These are phyloP conservation scores for Monosporozyma servazzii DNA, from an alignment of 805 yeast genomes.

Conservation along the genomic window DNA sequence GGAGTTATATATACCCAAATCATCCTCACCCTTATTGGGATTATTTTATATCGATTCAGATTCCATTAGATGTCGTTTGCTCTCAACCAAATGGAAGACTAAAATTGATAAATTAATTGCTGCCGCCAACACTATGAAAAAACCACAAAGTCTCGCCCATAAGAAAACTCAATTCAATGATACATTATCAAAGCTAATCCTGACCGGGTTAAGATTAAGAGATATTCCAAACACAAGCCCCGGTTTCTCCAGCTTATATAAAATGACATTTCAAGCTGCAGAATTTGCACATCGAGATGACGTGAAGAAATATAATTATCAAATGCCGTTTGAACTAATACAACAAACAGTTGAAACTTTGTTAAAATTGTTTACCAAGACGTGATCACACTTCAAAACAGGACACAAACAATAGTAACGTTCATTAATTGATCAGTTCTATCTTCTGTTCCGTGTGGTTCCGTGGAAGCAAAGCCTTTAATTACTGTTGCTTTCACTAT, in stretches of 20 bases:
- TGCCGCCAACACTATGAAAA: not conserved
- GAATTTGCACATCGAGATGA: slow-evolving; percentile 32
- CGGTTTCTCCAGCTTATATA: slow-evolving; percentile 30
- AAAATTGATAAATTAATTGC: not conserved
- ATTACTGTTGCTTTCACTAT: too few relatives aligned
- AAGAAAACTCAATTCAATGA: slow-evolving; percentile 19
- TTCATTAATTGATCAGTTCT: not conserved
- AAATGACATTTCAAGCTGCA: slow-evolving; percentile 31
- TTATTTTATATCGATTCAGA: not conserved
- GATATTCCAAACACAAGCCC: slow-evolving; percentile 25
- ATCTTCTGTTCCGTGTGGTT: not conserved
- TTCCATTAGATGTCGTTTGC: not conserved
- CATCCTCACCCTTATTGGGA: not conserved
- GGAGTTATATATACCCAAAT: slow-evolving; percentile 14
- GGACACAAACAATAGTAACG: not conserved
- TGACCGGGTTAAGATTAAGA: slow-evolving; percentile 31
- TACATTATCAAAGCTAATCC: slow-evolving; percentile 28
- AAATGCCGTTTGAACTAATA: slow-evolving; percentile 24
- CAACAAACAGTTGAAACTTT: slow-evolving; percentile 32
- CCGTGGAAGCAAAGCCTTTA: not conserved
- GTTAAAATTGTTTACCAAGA: slow-evolving; percentile 26
- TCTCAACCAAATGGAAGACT: not conserved
- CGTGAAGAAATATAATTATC: not conserved
- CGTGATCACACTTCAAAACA: slow-evolving; percentile 6
- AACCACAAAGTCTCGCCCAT: not conserved